Base-by-base conservation (phyloP, 345 rosid genomes). In the Heritiera fomes region DNA sequence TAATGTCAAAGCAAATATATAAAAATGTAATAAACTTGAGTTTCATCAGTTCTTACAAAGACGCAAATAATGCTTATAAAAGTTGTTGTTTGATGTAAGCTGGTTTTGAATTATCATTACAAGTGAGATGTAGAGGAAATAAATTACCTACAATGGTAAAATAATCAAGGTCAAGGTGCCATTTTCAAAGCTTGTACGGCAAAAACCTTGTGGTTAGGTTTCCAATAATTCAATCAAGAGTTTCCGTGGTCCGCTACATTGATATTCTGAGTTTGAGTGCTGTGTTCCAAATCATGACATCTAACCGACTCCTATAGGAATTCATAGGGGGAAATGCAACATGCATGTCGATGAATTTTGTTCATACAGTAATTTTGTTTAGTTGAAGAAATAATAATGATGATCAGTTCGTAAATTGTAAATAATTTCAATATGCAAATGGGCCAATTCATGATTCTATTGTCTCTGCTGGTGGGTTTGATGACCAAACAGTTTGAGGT, bases 151-250 rank as follows among this genome's bases (percentile, higher is more conserved):
- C 34, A 45, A n/a, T 20, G 53, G 34, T 45, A 45, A n/a, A 20
- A 68, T 43, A 9, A 68, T 45, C 45, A 45, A 45, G 30, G 34
- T 11, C 8, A 20, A 68, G 34, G 15, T 20, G 4, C 30, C 55
- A 68, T 0, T 45, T 68, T 68, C 72, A n/a, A 41, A 41, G 71
- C 71, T 41, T 41, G 50, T 66, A 68, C 72, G 34, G 38, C 34
- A 12, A 43, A 43, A 68, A 28, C 4, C 10, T 59, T 0, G 55
- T 12, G 46, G 45, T 45, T 68, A 23, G 52, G 32, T 68, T 68
- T 46, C n/a, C 20, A 20, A 68, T 69, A 34, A 34, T 34, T 34
- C 38, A 3, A 34, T 34, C 38, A 34, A 34, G 38, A 34, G 2
- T 34, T 34, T 60, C 64, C 64, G 32, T 28, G 64, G 34, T 60